Evolutionary conservation across 768 basidiomycete genomes (phyloP).

Genomic region (Scleroderma citrinum): DNA sequence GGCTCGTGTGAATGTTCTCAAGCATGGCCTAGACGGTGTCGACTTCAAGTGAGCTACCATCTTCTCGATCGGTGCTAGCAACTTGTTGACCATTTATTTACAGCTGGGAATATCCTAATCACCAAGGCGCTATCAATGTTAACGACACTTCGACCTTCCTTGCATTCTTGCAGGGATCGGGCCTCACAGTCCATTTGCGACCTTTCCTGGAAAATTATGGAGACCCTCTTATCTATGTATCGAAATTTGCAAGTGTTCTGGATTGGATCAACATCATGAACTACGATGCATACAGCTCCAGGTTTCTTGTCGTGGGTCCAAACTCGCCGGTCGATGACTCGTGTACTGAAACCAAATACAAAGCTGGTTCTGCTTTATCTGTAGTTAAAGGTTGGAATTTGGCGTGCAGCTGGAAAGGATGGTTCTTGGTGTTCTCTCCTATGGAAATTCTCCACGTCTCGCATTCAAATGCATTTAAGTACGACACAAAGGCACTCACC

Average conservation of each 20-base stretch:
- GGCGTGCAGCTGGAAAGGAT: constrained; percentile 73
- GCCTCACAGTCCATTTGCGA: no score
- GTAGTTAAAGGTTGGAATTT: constrained; percentile 62
- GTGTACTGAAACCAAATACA: constrained; percentile 55
- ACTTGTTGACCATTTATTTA: constrained; percentile 12
- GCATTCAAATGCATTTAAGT: constrained; percentile 30
- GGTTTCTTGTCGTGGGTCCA: constrained; percentile 56
- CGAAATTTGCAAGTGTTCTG: constrained; percentile 63
- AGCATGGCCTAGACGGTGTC: constrained; percentile 55
- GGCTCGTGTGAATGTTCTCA: constrained; percentile 45
- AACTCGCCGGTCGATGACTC: constrained; percentile 78
- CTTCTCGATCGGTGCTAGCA: background rate
- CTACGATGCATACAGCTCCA: constrained; percentile 56
- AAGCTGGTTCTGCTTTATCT: constrained; percentile 67
- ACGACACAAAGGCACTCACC: constrained; percentile 29
- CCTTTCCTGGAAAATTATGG: constrained; percentile 59
- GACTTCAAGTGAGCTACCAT: constrained; percentile 25
- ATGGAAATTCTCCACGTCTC: constrained; percentile 68
- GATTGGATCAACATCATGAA: constrained; percentile 62
- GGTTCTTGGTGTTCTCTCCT: constrained; percentile 75
- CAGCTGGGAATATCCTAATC: constrained; percentile 85
- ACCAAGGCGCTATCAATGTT: constrained; percentile 42
- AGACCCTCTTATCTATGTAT: constrained; percentile 60
- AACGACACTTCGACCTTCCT: constrained; percentile 76
- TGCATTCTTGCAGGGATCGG: no score